A percentile compares a stretch with the other conserved stretches of the same genome.
These are phyloP conservation scores for Metahyphopichia silvanorum DNA, from an alignment of 805 yeast species.

Conservation along the genomic window DNA sequence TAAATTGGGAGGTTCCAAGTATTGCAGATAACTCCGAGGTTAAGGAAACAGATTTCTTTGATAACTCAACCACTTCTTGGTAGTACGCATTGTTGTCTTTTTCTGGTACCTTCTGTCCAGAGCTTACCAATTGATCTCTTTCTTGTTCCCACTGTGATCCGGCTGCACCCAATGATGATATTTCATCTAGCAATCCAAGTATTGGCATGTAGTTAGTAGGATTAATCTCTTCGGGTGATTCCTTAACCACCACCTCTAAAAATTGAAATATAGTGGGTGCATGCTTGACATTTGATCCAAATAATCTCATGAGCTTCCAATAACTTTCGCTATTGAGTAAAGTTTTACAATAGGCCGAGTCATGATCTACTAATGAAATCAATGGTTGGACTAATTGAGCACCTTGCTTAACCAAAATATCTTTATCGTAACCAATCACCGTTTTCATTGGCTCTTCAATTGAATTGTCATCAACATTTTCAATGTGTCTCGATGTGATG, in stretches of 20 bases:
- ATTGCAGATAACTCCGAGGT: slow-evolving; percentile 50
- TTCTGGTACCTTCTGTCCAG: slow-evolving; percentile 39
- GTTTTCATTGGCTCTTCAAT: slow-evolving; percentile 16
- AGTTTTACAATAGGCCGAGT: slow-evolving; percentile 39
- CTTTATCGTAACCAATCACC: slow-evolving; percentile 32
- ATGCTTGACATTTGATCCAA: slow-evolving; percentile 44
- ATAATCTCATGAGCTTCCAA: slow-evolving; percentile 52
- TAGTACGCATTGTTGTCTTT: slow-evolving; percentile 45
- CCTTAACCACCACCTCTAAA: slow-evolving; percentile 37
- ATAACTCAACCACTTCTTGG: slow-evolving; percentile 50
- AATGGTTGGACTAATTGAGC: slow-evolving; percentile 44
- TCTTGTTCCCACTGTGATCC: slow-evolving; percentile 77
- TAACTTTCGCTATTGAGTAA: slow-evolving; percentile 38
- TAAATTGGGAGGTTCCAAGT: slow-evolving; percentile 28
- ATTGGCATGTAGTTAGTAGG: slow-evolving; percentile 58
- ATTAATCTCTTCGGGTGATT: slow-evolving; percentile 34
- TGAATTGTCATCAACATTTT: slow-evolving; percentile 8
- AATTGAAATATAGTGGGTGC: slow-evolving; percentile 46
- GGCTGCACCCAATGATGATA: slow-evolving; percentile 76
- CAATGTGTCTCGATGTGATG: slow-evolving; percentile 39
- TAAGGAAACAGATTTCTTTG: slow-evolving; percentile 59
- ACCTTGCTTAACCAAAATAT: slow-evolving; percentile 44
- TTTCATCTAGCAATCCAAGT: slow-evolving; percentile 71
- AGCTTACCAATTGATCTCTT: slow-evolving; percentile 40
- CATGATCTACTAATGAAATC: slow-evolving; percentile 44